A percentile compares a stretch with the other conserved stretches of the same genome.
phyloP scores from a whole-genome alignment of 345 rosid species.

The Gossypium rotundifolium region DNA sequence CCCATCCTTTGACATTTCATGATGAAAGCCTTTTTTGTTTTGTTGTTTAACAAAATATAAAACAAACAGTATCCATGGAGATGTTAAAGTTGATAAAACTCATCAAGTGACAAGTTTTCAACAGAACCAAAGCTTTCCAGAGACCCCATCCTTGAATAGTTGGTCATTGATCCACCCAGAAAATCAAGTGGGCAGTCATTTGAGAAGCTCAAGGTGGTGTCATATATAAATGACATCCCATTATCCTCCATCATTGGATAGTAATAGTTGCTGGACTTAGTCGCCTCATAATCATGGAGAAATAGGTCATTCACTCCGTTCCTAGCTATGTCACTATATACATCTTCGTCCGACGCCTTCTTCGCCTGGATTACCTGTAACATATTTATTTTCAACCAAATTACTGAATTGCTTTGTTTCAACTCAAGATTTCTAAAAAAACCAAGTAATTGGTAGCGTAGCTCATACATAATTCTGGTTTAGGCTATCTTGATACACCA shows the following conservation, averaged over 20 bases:
- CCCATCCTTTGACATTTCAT: background rate
- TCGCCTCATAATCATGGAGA: constrained; percentile 35
- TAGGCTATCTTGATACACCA: constrained; percentile 60
- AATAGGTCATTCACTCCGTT: constrained; percentile 43
- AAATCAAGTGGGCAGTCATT: constrained; percentile 79
- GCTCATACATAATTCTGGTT: constrained; percentile 61
- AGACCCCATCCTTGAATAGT: constrained; percentile 45
- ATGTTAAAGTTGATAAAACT: constrained; percentile 38
- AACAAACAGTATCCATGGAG: background rate
- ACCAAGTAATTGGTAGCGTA: background rate
- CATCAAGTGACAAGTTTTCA: constrained; percentile 72
- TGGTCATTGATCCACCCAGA: constrained; percentile 63
- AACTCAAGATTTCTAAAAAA: background rate
- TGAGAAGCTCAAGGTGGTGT: constrained; percentile 57
- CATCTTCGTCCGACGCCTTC: constrained; percentile 64
- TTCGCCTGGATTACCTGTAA: constrained; percentile 80
- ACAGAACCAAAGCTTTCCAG: constrained; percentile 69
- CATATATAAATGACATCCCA: constrained; percentile 67
- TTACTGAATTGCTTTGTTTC: background rate
- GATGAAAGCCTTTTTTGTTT: background rate
- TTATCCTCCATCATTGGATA: constrained; percentile 43
- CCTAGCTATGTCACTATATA: constrained; percentile 46
- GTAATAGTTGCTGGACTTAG: constrained; percentile 34
- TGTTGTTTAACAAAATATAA: background rate
- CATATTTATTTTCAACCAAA: background rate